These are phyloP conservation scores for Pontederia paniculata DNA, from an alignment of 176 grass and related monocot species.

Conservation along the genomic window DNA sequence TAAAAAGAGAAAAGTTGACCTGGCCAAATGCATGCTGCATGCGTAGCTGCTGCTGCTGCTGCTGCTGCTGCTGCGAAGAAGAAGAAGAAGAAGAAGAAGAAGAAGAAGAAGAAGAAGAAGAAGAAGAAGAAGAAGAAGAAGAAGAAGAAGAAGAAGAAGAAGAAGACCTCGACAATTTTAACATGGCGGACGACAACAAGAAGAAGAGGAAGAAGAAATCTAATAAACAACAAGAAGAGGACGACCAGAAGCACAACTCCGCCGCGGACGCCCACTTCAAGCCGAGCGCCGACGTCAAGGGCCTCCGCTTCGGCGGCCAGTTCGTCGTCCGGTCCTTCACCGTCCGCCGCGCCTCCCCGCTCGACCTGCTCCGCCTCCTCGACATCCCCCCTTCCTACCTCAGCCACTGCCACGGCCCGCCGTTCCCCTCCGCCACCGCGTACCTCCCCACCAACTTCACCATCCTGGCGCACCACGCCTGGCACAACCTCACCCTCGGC, in stretches of 20 bases:
- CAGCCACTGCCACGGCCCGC: conserved; percentile 65
- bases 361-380: conserved; percentile 76
- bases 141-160: too few species aligned
- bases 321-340: conserved; percentile 90
- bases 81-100: too few species aligned
- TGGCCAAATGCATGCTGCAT: too few species aligned
- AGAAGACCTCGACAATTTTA: too few species aligned
- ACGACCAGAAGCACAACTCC: background rate
- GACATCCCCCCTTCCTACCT: conserved; percentile 80
- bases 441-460: conserved; percentile 97
- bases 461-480: conserved; percentile 90
- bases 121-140: too few species aligned
- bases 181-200: too few species aligned
- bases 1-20: too few species aligned
- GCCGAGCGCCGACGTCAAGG: conserved; percentile 72
- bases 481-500: conserved; percentile 88
- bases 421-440: conserved; percentile 76
- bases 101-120: too few species aligned
- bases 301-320: conserved; percentile 79
- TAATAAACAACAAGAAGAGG: too few species aligned
- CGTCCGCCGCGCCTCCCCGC: conserved; percentile 64
- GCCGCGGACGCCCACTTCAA: conserved; percentile 55
- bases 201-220: too few species aligned
- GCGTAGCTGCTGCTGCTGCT: too few species aligned
- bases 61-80: too few species aligned